Evolutionary conservation across 106 monocot species (phyloP).

Genomic region (Phalaenopsis equestris): DNA sequence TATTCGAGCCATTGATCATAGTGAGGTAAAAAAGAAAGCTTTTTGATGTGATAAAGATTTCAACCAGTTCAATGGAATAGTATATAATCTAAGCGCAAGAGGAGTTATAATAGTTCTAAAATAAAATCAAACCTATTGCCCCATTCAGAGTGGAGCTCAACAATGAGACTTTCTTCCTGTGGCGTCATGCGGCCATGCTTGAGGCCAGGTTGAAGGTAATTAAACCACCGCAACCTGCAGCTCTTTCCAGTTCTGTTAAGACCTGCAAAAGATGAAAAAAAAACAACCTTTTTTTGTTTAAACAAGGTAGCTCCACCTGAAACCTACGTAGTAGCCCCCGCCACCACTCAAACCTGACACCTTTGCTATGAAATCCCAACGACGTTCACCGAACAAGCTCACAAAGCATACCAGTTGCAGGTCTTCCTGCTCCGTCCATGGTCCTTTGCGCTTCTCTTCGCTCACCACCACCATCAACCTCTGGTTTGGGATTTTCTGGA

Average conservation of each 20-base stretch:
- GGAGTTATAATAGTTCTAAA: not conserved
- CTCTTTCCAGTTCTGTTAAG: conserved; percentile 6
- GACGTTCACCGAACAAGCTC: conserved; percentile 74
- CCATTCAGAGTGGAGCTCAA: conserved; percentile 65
- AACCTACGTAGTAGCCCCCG: conserved; percentile 15
- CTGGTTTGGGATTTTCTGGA: not conserved
- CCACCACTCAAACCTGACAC: conserved; percentile 82
- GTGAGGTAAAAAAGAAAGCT: not conserved
- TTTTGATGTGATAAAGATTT: not conserved
- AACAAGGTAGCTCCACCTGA: not conserved
- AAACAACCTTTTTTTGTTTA: not conserved
- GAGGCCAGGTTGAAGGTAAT: conserved; percentile 69
- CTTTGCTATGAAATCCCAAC: conserved; percentile 93
- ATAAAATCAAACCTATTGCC: conserved; percentile 50
- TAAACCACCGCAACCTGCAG: conserved; percentile 56
- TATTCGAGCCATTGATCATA: not conserved
- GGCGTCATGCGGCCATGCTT: conserved; percentile 68
- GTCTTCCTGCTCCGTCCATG: conserved; percentile 90
- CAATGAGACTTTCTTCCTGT: conserved; percentile 55
- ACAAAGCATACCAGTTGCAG: conserved; percentile 69
- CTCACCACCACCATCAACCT: conserved; percentile 20
- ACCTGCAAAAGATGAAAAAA: not conserved
- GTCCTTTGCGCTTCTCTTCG: conserved; percentile 58
- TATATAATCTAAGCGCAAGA: not conserved
- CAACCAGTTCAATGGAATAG: not conserved